Conservation (phyloP, 805 yeast species). For the Wickerhamiella slavikovae region DNA sequence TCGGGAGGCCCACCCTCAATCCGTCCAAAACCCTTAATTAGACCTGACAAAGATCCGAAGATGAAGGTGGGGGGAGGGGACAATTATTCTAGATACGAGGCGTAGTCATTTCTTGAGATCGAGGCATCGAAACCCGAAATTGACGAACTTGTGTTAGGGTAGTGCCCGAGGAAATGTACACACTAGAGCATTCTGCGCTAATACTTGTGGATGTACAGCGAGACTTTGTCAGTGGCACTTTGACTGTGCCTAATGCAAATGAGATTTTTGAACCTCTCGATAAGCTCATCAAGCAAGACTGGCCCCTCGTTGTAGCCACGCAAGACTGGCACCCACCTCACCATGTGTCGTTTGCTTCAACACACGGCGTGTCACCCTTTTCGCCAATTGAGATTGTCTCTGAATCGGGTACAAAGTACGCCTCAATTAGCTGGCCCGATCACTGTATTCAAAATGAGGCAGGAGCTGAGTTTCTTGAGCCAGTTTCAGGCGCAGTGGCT, state of each 20-base stretch:
- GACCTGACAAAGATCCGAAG: no score
- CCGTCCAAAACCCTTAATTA: no score
- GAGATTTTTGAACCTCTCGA: conserved; percentile 32
- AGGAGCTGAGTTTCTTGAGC: conserved; percentile 45
- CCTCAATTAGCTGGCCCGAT: conserved; percentile 53
- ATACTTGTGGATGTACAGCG: conserved; percentile 66
- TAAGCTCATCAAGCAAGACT: conserved; percentile 25
- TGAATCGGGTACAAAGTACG: conserved; percentile 18
- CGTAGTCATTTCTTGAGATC: no score
- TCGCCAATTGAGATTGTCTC: conserved; percentile 17
- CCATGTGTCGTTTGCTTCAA: conserved; percentile 69
- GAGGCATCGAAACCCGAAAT: no score
- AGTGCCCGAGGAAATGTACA: background rate
- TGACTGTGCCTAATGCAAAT: conserved; percentile 53
- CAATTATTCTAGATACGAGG: no score
- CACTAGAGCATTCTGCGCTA: conserved; percentile 25
- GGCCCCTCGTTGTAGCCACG: conserved; percentile 51
- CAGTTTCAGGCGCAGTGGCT: conserved; percentile 26
- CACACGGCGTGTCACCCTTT: conserved; percentile 34
- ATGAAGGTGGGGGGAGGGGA: no score
- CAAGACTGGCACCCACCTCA: conserved; percentile 76
- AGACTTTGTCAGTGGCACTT: conserved; percentile 60
- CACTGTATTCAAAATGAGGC: conserved; percentile 60
- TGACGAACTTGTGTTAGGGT: no score
- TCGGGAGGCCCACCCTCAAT: no score